Conservation (phyloP, 2,329 filamentous ascomycete genomes). For the Allantophomopsis lycopodina region DNA sequence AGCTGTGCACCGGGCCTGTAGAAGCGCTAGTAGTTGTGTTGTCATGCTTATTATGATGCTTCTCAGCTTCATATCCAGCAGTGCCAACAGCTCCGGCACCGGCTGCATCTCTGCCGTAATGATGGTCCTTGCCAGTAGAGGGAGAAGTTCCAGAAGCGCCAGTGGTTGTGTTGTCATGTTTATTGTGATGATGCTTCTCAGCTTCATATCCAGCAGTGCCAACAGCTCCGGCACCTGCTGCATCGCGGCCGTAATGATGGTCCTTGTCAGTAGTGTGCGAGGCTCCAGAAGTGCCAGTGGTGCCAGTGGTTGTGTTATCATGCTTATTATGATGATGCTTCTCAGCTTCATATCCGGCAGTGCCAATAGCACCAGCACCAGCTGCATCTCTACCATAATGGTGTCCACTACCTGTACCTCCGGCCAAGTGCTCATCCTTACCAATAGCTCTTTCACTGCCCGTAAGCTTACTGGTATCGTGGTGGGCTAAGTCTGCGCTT, state of each 20-base stretch:
- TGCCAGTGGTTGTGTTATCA: neutral
- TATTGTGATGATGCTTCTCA: neutral
- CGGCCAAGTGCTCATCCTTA: too few relatives aligned
- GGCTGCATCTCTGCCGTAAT: slow-evolving; percentile 3
- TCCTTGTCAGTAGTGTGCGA: neutral
- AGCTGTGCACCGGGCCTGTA: slow-evolving; percentile 19
- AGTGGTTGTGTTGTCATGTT: too few relatives aligned
- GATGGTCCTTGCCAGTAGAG: too few relatives aligned
- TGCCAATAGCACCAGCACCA: slow-evolving; percentile 3
- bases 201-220: neutral
- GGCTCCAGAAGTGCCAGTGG: neutral
- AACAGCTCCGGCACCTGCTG: slow-evolving; percentile 1
- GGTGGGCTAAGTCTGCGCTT: slow-evolving; percentile 4
- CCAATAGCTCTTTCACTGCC: too few relatives aligned
- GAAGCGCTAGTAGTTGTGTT: slow-evolving; percentile 5
- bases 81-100: slow-evolving; percentile 3
- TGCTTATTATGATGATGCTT: slow-evolving; percentile 4
- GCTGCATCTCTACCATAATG: slow-evolving; percentile 3
- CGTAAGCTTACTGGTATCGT: too few relatives aligned
- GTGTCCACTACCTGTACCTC: too few relatives aligned
- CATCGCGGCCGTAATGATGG: slow-evolving; percentile 5
- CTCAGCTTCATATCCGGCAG: slow-evolving; percentile 6
- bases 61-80: slow-evolving; percentile 6
- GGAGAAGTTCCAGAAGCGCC: too few relatives aligned
- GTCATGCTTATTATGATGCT: slow-evolving; percentile 1